phyloP scores from a whole-genome alignment of 345 rosid genomes.

The Arabidopsis thaliana region TAIR10.1 NC_003076.8:4080501-4081000 shows the following conservation, averaged over 20 bases:
- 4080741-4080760: neutral
- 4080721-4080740: neutral
- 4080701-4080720: constrained; percentile 1
- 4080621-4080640: constrained; percentile 72
- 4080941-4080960: neutral
- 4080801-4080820: neutral
- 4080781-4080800: neutral
- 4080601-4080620: constrained; percentile 66
- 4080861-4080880: neutral
- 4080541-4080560: constrained; percentile 82
- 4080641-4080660: constrained; percentile 43
- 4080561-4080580: constrained; percentile 81
- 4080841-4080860: constrained; percentile 1
- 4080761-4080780: neutral
- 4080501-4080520: constrained; percentile 1
- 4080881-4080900: neutral
- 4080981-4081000: neutral
- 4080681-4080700: constrained; percentile 12
- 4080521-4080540: neutral
- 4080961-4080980: neutral
- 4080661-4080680: constrained; percentile 22
- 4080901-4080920: constrained; percentile 7
- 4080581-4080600: constrained; percentile 58
- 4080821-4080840: constrained; percentile 1
- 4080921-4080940: neutral